Evolutionary conservation across 2,329 filamentous ascomycete species (phyloP).

Genomic region (Aureobasidium zeae): DNA sequence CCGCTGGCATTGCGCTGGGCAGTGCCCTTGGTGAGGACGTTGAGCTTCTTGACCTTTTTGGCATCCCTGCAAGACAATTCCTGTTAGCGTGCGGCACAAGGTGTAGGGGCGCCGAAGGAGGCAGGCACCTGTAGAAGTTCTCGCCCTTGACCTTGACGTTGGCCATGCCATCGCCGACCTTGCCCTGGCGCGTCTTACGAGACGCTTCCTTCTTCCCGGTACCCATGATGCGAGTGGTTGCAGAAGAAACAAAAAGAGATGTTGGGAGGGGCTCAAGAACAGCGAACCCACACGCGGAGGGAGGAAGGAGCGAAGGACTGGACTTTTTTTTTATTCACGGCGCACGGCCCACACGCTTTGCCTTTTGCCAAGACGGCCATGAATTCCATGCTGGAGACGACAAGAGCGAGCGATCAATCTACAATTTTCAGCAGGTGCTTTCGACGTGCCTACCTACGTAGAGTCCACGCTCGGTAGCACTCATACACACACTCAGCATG

Average conservation of each 20-base stretch:
- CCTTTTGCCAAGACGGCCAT: neutral
- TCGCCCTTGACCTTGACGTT: conserved; percentile 94
- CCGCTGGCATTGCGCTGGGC: conserved; percentile 72
- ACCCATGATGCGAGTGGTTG: conserved; percentile 53
- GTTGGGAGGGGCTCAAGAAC: conserved; percentile 7
- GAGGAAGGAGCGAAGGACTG: conserved; percentile 1
- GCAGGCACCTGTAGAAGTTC: conserved; percentile 78
- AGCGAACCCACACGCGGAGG: conserved; percentile 14
- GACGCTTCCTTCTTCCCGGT: conserved; percentile 83
- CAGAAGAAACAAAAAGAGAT: neutral
- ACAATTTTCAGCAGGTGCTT: neutral
- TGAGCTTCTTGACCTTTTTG: conserved; percentile 81
- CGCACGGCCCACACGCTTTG: neutral
- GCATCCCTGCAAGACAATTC: conserved; percentile 44
- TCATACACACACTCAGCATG: conserved; percentile 1
- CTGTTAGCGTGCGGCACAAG: conserved; percentile 13
- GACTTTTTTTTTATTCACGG: conserved; percentile 8
- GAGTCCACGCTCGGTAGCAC: neutral
- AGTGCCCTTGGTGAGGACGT: conserved; percentile 83
- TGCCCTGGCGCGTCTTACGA: conserved; percentile 76
- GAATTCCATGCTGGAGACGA: neutral
- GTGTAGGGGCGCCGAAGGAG: neutral
- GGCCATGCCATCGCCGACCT: conserved; percentile 73
- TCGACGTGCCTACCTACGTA: neutral
- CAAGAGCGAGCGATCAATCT: neutral